Evolutionary conservation across 345 rosid genomes (phyloP).

Genomic region (Salix purpurea): DNA sequence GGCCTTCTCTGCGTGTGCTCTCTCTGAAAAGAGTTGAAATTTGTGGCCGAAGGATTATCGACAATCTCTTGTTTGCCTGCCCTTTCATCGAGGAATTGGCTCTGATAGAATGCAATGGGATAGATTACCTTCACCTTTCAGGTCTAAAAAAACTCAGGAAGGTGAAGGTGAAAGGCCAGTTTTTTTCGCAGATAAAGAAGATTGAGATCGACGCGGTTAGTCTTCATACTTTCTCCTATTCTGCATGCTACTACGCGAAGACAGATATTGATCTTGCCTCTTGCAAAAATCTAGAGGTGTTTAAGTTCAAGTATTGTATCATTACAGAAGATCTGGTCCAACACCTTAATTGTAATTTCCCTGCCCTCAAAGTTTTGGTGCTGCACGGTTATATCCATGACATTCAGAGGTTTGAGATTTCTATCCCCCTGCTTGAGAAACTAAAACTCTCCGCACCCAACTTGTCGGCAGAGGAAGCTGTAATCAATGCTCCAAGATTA

Average conservation of each 20-base stretch:
- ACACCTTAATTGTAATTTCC: neutral
- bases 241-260: no score
- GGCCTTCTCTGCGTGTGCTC: neutral
- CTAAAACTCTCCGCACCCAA: neutral
- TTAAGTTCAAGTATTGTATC: neutral
- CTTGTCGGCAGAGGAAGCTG: neutral
- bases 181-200: neutral
- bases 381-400: neutral
- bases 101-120: neutral
- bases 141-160: neutral
- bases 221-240: neutral
- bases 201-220: neutral
- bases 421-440: neutral
- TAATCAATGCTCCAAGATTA: neutral
- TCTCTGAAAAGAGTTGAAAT: neutral
- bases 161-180: neutral
- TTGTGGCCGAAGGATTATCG: neutral
- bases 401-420: neutral
- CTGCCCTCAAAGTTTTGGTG: neutral
- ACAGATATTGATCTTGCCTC: neutral
- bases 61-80: neutral
- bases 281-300: neutral
- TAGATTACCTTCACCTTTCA: neutral
- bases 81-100: neutral
- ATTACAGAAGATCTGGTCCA: neutral